These are phyloP conservation scores for Venturia effusa DNA, from an alignment of 2,329 filamentous ascomycete species.

Conservation along the genomic window DNA sequence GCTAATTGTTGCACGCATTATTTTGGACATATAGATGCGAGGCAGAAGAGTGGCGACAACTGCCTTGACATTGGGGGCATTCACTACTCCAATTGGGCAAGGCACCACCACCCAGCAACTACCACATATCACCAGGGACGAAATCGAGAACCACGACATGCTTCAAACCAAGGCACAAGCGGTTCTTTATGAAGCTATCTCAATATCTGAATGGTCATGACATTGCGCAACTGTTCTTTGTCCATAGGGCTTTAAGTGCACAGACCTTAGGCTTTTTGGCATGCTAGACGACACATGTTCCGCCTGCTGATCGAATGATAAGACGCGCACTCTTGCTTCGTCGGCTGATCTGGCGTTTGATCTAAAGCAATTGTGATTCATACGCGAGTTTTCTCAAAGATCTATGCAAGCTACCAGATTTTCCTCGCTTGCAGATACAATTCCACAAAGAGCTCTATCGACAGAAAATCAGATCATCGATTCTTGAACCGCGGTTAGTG, in stretches of 20 bases:
- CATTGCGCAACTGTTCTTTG: neutral
- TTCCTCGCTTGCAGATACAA: neutral
- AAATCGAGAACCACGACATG: neutral
- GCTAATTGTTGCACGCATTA: neutral
- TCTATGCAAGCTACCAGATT: neutral
- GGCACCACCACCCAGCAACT: neutral
- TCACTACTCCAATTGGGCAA: neutral
- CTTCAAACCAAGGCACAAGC: neutral
- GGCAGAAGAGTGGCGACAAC: conserved; percentile 1
- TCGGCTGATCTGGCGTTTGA: neutral
- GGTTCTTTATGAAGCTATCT: neutral
- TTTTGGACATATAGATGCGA: neutral
- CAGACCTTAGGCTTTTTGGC: neutral
- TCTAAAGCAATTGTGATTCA: neutral
- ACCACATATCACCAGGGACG: neutral
- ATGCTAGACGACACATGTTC: neutral
- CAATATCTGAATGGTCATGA: neutral
- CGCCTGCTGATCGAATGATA: neutral
- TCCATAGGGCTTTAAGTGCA: neutral
- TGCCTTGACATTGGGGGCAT: neutral
- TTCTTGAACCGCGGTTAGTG: neutral
- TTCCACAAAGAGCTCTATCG: too few species aligned
- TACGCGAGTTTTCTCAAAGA: neutral
- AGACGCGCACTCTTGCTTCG: neutral
- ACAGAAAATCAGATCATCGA: neutral